Conservation (phyloP, 2,329 filamentous ascomycete genomes). For the Xylariomycetidae sp. region DNA sequence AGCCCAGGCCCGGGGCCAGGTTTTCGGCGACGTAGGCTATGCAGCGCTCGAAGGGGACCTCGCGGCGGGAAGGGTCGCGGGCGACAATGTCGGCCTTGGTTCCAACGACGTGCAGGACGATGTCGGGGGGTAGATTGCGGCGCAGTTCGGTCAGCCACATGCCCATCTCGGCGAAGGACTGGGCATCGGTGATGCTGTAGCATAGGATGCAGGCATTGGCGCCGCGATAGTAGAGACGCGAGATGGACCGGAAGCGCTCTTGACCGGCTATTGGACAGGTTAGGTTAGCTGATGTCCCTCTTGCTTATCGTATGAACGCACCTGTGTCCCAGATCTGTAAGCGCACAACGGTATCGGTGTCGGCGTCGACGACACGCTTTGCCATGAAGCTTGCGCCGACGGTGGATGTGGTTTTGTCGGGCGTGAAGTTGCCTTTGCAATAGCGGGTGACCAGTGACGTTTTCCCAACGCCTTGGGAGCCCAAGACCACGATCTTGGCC, state of each 20-base stretch:
- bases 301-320: constrained; percentile 19
- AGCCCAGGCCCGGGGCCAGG: constrained; percentile 63
- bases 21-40: constrained; percentile 95
- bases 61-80: constrained; percentile 68
- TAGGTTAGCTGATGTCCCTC: constrained; percentile 9
- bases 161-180: constrained; percentile 87
- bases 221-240: constrained; percentile 90
- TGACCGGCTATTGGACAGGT: constrained; percentile 58
- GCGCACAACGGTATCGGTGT: constrained; percentile 81
- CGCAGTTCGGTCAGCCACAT: constrained; percentile 83
- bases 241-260: constrained; percentile 91
- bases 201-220: constrained; percentile 91
- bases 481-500: constrained; percentile 76
- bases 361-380: constrained; percentile 73
- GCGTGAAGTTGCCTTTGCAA: constrained; percentile 65
- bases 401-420: constrained; percentile 60
- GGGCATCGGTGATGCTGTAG: constrained; percentile 85
- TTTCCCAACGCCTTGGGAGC: constrained; percentile 74
- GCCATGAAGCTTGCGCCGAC: constrained; percentile 76
- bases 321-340: constrained; percentile 95
- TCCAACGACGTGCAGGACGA: constrained; percentile 90
- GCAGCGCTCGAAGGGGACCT: constrained; percentile 90
- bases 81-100: constrained; percentile 90
- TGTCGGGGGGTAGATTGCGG: constrained; percentile 67
- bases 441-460: constrained; percentile 72